A percentile compares a stretch with the other conserved stretches of the same genome.
These are phyloP conservation scores for Coemansia sp. DNA, from an alignment of 192 early-diverging fungal genomes.

Conservation along the genomic window DNA sequence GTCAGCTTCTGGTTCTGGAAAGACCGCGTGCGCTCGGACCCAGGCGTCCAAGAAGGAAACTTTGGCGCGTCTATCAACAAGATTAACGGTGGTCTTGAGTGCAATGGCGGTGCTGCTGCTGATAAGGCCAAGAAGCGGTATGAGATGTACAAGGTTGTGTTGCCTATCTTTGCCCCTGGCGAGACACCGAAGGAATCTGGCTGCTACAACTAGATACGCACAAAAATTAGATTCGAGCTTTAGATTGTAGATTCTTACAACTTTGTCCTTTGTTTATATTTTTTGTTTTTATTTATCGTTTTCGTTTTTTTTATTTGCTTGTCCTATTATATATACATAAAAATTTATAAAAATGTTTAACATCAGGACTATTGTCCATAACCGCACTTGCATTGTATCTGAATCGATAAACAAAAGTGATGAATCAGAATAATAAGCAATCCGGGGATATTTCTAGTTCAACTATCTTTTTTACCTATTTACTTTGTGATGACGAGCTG, in stretches of 20 bases:
- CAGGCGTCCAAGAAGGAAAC: conserved; percentile 47
- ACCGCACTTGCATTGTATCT: too few species aligned
- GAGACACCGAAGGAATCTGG: conserved; percentile 39
- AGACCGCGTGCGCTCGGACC: conserved; percentile 33
- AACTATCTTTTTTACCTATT: too few species aligned
- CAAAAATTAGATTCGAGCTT: neutral
- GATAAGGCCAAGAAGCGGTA: conserved; percentile 55
- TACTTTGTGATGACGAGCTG: too few species aligned
- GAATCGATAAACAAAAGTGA: too few species aligned
- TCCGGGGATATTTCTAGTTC: too few species aligned
- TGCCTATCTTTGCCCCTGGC: conserved; percentile 36
- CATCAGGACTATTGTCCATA: too few species aligned
- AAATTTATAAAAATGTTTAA: too few species aligned
- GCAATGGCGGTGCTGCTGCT: conserved; percentile 33
- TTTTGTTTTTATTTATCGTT: neutral
- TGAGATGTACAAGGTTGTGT: conserved; percentile 48
- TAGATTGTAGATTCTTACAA: neutral
- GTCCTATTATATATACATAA: too few species aligned
- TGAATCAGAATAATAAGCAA: too few species aligned
- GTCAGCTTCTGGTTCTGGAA: conserved; percentile 56
- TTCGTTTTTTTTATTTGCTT: too few species aligned
- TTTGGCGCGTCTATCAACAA: conserved; percentile 54
- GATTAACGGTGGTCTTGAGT: conserved; percentile 56
- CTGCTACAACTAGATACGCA: conserved; percentile 47
- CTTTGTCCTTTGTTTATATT: neutral